Evolutionary conservation across 805 yeast species (phyloP).

Genomic region (Saitoella complicata): DNA sequence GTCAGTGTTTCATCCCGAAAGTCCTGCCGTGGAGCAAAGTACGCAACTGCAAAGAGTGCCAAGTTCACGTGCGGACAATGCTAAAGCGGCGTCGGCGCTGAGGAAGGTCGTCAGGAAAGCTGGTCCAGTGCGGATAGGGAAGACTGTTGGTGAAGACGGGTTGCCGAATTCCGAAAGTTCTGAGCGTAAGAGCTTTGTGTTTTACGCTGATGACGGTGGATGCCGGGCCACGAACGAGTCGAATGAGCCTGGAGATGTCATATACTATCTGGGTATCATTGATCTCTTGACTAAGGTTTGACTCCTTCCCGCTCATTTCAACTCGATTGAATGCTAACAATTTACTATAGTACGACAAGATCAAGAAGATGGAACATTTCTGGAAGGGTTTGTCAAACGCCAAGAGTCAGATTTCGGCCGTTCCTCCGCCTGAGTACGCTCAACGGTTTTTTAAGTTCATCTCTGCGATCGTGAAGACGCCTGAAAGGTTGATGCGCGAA

Average conservation of each 20-base stretch:
- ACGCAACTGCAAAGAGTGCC: background rate
- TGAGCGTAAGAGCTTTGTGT: slow-evolving; percentile 28
- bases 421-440: slow-evolving; percentile 85
- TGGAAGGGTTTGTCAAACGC: slow-evolving; percentile 62
- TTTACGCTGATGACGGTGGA: slow-evolving; percentile 76
- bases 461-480: too few relatives aligned
- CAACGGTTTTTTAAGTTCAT: slow-evolving; percentile 68
- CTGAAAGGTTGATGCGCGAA: too few relatives aligned
- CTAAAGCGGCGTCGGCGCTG: background rate
- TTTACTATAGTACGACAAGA: slow-evolving; percentile 37
- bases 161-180: background rate
- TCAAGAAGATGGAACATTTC: slow-evolving; percentile 70
- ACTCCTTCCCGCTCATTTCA: slow-evolving; percentile 19
- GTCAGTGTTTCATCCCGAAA: slow-evolving; percentile 22
- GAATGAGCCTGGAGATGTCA: slow-evolving; percentile 43
- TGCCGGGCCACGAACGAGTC: slow-evolving; percentile 51
- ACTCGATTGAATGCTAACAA: background rate
- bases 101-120: background rate
- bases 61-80: background rate
- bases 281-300: slow-evolving; percentile 60
- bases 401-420: slow-evolving; percentile 60
- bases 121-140: background rate
- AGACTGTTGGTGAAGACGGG: too few relatives aligned
- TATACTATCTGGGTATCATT: slow-evolving; percentile 84
- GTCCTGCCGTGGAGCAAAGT: slow-evolving; percentile 7